phyloP scores from a whole-genome alignment of 2,329 filamentous ascomycete genomes.

The Harringtonia aguacate region DNA sequence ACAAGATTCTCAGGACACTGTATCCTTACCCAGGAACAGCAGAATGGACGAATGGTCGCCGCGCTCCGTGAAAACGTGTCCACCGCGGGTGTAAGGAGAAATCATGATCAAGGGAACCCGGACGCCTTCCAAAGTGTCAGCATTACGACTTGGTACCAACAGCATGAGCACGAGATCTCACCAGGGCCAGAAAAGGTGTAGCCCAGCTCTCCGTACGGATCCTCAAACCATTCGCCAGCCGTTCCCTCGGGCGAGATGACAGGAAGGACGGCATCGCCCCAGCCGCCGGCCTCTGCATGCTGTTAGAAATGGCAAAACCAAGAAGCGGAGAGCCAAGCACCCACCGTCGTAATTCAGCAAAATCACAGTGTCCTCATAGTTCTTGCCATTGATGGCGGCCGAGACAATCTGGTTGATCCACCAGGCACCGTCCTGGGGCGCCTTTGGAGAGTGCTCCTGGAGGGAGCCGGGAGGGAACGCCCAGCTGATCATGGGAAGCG shows the following conservation, averaged over 20 bases:
- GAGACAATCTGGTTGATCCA: slow-evolving; percentile 41
- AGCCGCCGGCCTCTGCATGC: slow-evolving; percentile 37
- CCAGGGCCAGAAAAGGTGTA: slow-evolving; percentile 21
- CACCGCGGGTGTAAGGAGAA: slow-evolving; percentile 43
- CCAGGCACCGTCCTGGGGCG: slow-evolving; percentile 43
- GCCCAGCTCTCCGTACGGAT: slow-evolving; percentile 28
- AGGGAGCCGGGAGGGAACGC: slow-evolving; percentile 39
- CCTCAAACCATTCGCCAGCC: slow-evolving; percentile 39
- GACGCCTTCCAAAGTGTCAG: slow-evolving; percentile 20
- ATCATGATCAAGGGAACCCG: slow-evolving; percentile 44
- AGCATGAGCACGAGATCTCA: too few species aligned
- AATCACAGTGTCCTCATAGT: slow-evolving; percentile 36
- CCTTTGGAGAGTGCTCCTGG: slow-evolving; percentile 43
- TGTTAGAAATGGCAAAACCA: neutral
- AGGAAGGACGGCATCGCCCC: slow-evolving; percentile 42
- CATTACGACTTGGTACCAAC: neutral
- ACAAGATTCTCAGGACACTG: slow-evolving; percentile 13
- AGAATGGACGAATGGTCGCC: slow-evolving; percentile 45
- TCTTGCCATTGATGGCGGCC: slow-evolving; percentile 33
- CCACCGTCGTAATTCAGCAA: slow-evolving; percentile 39
- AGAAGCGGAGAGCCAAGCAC: slow-evolving; percentile 5
- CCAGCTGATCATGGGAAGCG: slow-evolving; percentile 38
- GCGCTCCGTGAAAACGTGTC: slow-evolving; percentile 41
- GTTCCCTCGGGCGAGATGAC: slow-evolving; percentile 37
- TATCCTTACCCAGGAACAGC: slow-evolving; percentile 35